phyloP scores from a whole-genome alignment of 495 filamentous ascomycete genomes.

The Pseudoneurospora amorphoporcata region DNA sequence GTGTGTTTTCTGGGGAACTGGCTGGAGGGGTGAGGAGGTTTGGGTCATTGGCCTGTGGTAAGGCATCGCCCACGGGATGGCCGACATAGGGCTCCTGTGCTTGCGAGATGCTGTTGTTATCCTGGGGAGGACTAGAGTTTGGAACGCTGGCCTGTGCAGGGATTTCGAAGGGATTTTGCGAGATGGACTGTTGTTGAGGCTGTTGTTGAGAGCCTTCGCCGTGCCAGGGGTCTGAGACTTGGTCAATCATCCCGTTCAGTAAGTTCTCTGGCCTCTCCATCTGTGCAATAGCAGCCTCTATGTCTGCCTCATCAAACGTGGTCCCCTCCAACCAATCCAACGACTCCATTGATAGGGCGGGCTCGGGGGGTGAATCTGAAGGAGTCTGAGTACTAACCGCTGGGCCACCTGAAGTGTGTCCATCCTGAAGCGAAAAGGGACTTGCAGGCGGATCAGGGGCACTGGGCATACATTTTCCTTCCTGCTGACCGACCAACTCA shows the following conservation, averaged over 20 bases:
- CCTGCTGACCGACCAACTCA: neutral
- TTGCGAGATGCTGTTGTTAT: neutral
- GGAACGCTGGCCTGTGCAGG: neutral
- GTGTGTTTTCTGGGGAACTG: neutral
- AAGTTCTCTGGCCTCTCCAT: neutral
- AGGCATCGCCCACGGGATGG: neutral
- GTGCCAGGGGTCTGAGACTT: neutral
- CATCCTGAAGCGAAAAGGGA: slow-evolving; percentile 13
- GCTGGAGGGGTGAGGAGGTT: neutral
- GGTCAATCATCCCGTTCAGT: neutral
- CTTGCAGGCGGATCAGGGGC: slow-evolving; percentile 18
- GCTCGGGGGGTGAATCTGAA: neutral
- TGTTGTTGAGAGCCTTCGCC: neutral
- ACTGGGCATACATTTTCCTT: slow-evolving; percentile 7
- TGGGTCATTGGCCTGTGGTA: neutral
- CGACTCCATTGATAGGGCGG: neutral
- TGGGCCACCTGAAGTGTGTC: slow-evolving; percentile 21
- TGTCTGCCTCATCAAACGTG: neutral
- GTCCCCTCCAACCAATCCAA: neutral
- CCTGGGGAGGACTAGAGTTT: neutral
- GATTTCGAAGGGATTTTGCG: neutral
- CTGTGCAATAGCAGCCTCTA: neutral
- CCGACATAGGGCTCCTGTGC: neutral
- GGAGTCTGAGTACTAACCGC: slow-evolving; percentile 21
- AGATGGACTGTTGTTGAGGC: neutral